A percentile compares a stretch with the other conserved stretches of the same genome.
Evolutionary conservation across 768 basidiomycete species (phyloP).

Genomic region (Tylopilus intermedius): DNA sequence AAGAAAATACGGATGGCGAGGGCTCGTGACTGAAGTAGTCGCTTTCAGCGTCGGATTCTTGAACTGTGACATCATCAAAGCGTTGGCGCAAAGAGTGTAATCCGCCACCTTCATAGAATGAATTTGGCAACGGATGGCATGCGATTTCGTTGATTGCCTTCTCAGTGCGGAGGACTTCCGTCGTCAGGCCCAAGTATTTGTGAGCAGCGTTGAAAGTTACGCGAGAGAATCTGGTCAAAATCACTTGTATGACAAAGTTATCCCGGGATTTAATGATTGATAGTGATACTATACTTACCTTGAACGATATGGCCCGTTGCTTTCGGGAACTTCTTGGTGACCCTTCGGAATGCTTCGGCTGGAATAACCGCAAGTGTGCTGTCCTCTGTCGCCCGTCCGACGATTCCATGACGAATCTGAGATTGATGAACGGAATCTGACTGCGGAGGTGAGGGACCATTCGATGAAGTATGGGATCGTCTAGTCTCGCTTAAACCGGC

Average conservation of each 20-base stretch:
- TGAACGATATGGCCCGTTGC: slow-evolving; percentile 95
- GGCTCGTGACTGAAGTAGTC: slow-evolving; percentile 49
- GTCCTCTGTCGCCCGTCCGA: slow-evolving; percentile 92
- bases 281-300: slow-evolving; percentile 41
- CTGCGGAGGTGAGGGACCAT: slow-evolving; percentile 19
- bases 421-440: slow-evolving; percentile 23
- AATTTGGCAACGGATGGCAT: slow-evolving; percentile 85
- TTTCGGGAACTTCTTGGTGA: slow-evolving; percentile 96
- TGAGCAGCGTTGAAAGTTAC: slow-evolving; percentile 98
- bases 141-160: slow-evolving; percentile 97
- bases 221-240: slow-evolving; percentile 91
- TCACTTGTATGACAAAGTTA: slow-evolving; percentile 49
- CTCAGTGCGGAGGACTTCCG: slow-evolving; percentile 93
- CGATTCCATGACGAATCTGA: slow-evolving; percentile 60
- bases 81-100: slow-evolving; percentile 84
- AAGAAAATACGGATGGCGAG: slow-evolving; percentile 17
- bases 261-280: slow-evolving; percentile 6
- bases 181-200: slow-evolving; percentile 90
- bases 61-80: slow-evolving; percentile 60
- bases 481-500: slow-evolving; percentile 9
- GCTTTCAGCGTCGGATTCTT: slow-evolving; percentile 44
- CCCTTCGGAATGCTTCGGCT: slow-evolving; percentile 88
- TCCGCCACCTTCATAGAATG: slow-evolving; percentile 91
- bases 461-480: slow-evolving; percentile 10
- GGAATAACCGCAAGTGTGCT: slow-evolving; percentile 98